Conservation (phyloP, 805 yeast species). For the Pichia ethanolica region DNA sequence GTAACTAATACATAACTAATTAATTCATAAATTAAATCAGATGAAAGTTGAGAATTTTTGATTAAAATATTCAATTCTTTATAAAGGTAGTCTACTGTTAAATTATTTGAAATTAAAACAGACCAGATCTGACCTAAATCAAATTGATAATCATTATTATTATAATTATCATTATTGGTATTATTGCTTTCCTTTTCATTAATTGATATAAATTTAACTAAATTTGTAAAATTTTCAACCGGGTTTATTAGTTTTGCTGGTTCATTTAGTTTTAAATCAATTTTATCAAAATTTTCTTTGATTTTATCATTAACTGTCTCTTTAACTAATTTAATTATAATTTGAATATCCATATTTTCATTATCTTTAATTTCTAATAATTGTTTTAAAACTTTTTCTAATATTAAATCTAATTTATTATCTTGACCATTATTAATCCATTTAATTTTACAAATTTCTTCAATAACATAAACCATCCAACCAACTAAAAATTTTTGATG, state of each 20-base stretch:
- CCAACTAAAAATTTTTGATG: conserved; percentile 68
- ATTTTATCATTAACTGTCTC: conserved; percentile 15
- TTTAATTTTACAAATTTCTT: conserved; percentile 13
- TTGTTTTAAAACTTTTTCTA: conserved; percentile 15
- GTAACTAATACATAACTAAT: conserved; percentile 18
- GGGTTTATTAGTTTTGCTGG: not conserved
- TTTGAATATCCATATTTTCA: conserved; percentile 16
- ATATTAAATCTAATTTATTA: conserved; percentile 5
- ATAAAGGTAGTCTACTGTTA: conserved; percentile 20
- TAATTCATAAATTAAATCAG: conserved; percentile 16
- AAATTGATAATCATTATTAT: conserved; percentile 9
- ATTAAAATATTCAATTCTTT: conserved; percentile 13
- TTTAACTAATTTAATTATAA: conserved; percentile 14
- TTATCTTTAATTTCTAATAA: conserved; percentile 13
- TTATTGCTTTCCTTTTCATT: not conserved
- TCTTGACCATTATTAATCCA: conserved; percentile 12
- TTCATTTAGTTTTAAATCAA: not conserved
- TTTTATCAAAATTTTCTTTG: not conserved
- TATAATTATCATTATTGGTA: too few species aligned
- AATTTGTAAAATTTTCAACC: conserved; percentile 9
- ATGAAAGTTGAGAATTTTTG: not conserved
- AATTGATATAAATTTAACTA: conserved; percentile 4
- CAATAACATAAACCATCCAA: conserved; percentile 42
- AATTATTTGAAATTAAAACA: not conserved
- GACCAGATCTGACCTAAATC: conserved; percentile 18